These are phyloP conservation scores for Wickerhamomyces xylosicus DNA, from an alignment of 805 yeast species.

Conservation along the genomic window DNA sequence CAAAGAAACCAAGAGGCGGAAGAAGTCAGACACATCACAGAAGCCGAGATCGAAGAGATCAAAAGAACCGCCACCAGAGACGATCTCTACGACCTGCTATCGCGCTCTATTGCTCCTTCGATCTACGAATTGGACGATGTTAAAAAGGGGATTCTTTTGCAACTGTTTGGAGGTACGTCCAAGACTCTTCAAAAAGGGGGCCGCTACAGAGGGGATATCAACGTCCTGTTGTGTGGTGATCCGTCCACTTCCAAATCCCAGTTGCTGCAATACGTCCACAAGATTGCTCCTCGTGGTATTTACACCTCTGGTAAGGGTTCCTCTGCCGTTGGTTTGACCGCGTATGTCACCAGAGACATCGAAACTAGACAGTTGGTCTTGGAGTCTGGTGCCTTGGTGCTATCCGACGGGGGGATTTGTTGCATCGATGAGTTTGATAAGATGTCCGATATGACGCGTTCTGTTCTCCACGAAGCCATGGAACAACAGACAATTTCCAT, in stretches of 20 bases:
- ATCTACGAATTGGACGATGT: conserved; percentile 95
- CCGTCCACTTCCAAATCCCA: conserved; percentile 98
- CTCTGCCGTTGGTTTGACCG: conserved; percentile 98
- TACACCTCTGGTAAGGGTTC: conserved; percentile 98
- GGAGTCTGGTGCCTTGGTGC: conserved; percentile 92
- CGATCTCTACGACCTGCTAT: conserved; percentile 76
- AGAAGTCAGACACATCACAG: conserved; percentile 59
- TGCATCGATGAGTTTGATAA: conserved; percentile 98
- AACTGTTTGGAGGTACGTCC: conserved; percentile 92
- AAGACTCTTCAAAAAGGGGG: conserved; percentile 87
- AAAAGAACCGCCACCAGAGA: conserved; percentile 50
- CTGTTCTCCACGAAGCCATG: conserved; percentile 97
- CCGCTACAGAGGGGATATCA: conserved; percentile 91
- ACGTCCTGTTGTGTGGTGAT: conserved; percentile 89
- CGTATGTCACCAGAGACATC: conserved; percentile 88
- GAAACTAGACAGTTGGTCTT: conserved; percentile 90
- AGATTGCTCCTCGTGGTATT: conserved; percentile 95
- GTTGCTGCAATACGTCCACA: conserved; percentile 86
- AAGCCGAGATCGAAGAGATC: conserved; percentile 60
- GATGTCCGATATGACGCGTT: conserved; percentile 89
- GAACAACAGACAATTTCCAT: conserved; percentile 98
- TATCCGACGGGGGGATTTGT: conserved; percentile 97
- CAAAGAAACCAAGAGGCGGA: conserved; percentile 63
- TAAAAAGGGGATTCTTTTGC: conserved; percentile 87
- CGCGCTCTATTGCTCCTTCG: conserved; percentile 94